Conservation (phyloP, 139 green algal genomes). For the Picochlorum sp. region DNA sequence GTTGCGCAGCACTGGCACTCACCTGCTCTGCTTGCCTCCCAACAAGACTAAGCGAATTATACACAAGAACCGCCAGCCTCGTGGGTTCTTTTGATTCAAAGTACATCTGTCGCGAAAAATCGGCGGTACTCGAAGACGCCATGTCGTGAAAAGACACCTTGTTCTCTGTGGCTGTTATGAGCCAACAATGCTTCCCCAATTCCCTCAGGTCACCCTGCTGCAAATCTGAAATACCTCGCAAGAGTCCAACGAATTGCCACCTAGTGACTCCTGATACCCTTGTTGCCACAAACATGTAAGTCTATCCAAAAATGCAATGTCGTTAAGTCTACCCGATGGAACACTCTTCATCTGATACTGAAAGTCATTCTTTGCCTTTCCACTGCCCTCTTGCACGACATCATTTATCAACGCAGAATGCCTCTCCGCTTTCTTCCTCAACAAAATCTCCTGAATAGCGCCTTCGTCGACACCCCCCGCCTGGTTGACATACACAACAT, state of each 20-base stretch:
- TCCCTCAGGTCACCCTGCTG: constrained; percentile 24
- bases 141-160: constrained; percentile 53
- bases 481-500: constrained; percentile 42
- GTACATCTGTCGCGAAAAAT: constrained; percentile 33
- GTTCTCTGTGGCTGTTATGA: constrained; percentile 50
- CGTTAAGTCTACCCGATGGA: constrained; percentile 34
- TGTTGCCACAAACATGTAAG: constrained; percentile 48
- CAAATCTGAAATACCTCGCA: constrained; percentile 24
- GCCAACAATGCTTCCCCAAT: constrained; percentile 32
- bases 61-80: constrained; percentile 32
- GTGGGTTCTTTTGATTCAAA: constrained; percentile 42
- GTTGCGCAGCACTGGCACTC: background rate
- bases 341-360: constrained; percentile 18
- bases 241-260: constrained; percentile 24
- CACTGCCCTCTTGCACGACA: constrained; percentile 12
- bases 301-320: constrained; percentile 47
- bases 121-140: constrained; percentile 11
- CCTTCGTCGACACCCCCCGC: constrained; percentile 36
- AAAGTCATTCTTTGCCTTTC: background rate
- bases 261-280: constrained; percentile 26
- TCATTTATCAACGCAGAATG: constrained; percentile 22
- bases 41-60: constrained; percentile 20
- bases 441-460: constrained; percentile 38
- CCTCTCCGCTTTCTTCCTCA: constrained; percentile 39
- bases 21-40: constrained; percentile 3